Evolutionary conservation across 352 stramenopile species (phyloP), one percentile per base, ranked within the genome.

Genomic region (Phytophthora pistaciae): DNA sequence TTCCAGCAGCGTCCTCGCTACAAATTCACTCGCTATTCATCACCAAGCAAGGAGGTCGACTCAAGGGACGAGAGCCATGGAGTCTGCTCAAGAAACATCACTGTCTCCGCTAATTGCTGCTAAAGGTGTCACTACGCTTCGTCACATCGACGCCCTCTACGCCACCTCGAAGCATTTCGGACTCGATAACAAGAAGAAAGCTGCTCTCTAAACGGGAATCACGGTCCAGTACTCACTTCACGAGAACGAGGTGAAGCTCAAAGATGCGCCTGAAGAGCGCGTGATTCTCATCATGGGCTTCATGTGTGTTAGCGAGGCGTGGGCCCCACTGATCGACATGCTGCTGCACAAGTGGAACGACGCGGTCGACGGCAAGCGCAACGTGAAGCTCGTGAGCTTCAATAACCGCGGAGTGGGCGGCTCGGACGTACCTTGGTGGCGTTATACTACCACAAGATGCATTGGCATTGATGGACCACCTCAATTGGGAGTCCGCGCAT

Each of bases 211-310:
- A 2, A 85, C 77, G 9, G 79, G 78, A 3, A 67, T 88, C 46
- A 78, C 72, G 8, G 61, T 88, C 64, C 79, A 87, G 59, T 89
- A 88, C 31, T 72, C 68, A 3, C 55, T 87, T 18, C 78, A 91
- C 40, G 74, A 78, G 23, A 70, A 64, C 33, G 50, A 71, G 4
- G 44, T 23, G 31, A 72, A 67, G 7, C 33, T 56, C 21, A 33
- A 76, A 3, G 57, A 60, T 25, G 62, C 20, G 21, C 27, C 40
- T 1, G 60, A 74, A 25, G 66, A 71, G 20, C 78, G 72, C 5
- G 57, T 90, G 38, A 65, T 88, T 46, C 63, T 88, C 33, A 76
- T 90, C 70, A 90, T 87, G 75, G 82, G 80, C 6, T 84, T 87
- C 50, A 72, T 73, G 66, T 68, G 72, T 3, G 54, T 64, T 29